Percentiles rank a stretch among this genome's conserved stretches.
phyloP scores from a whole-genome alignment of 78 protist genomes.

The slime mould (Dictyostelium discoideum) region DNA sequence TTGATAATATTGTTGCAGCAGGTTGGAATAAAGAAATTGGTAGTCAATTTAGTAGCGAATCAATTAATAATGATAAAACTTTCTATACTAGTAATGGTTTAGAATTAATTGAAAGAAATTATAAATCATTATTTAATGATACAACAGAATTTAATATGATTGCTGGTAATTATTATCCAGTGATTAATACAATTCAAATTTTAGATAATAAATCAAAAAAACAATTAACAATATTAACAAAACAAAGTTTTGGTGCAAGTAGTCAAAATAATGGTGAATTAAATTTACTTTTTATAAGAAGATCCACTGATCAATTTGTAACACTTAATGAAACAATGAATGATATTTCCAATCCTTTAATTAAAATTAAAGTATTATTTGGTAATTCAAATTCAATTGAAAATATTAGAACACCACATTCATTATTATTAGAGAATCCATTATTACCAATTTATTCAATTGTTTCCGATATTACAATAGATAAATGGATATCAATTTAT shows the following conservation, averaged over 20 bases:
- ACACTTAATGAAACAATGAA: constrained; percentile 11
- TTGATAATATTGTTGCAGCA: constrained; percentile 20
- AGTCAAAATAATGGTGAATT: constrained; percentile 35
- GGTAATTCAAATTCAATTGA: constrained; percentile 8
- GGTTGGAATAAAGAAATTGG: constrained; percentile 54
- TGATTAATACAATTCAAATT: constrained; percentile 20
- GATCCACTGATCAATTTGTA: not conserved
- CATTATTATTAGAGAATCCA: constrained; percentile 27
- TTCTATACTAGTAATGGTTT: constrained; percentile 56
- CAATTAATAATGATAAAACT: not conserved
- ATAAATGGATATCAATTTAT: not conserved
- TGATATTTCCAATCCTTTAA: constrained; percentile 21
- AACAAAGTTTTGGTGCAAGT: constrained; percentile 22
- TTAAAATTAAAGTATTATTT: constrained; percentile 17
- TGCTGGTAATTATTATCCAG: constrained; percentile 41
- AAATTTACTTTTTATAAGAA: constrained; percentile 34
- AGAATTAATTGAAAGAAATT: constrained; percentile 18
- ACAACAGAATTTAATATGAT: not conserved
- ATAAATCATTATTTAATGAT: not conserved
- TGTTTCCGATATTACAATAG: not conserved
- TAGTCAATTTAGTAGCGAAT: not conserved
- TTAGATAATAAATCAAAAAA: not conserved
- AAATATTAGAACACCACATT: constrained; percentile 31
- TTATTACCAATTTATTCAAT: constrained; percentile 6
- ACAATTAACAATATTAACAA: constrained; percentile 19